Evolutionary conservation across 140 eudicot species (phyloP), one percentile per base, ranked within the genome.

Genomic region (Flaveria floridana): DNA sequence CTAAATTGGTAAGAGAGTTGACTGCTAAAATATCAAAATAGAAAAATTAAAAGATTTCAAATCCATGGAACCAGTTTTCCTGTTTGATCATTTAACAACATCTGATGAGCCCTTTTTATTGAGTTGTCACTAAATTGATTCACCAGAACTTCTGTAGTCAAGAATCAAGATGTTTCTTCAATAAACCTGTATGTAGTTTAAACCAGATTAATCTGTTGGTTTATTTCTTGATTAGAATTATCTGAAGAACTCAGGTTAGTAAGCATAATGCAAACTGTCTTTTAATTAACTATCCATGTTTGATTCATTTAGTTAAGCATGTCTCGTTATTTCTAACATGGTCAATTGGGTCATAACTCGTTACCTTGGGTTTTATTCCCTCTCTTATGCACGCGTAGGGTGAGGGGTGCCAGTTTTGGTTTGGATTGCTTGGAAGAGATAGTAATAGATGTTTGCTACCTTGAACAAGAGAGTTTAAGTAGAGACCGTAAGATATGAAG

Each of bases 1-100:
- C 96, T 48, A 93, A 93, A 65, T 75, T 93, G 69, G 99, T 90
- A 19, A 80, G 99, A 79, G 99, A 93, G 84, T 76, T 93, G 68
- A 88, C 99, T 51, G 99, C 99, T 18, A 93, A 85, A 79, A 90
- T 93, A 34, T 90, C 99, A 44, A 93, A 92, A 64, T 92, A 83
- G 84, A 20, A 86, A 14, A 56, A 26, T 56, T 14, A 41, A 66
- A 66, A 39, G 53, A 66, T 55, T 64, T 72, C 44, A 63, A 63
- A 78, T 23, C 7, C 72, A 44, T 76, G 75, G 47, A 21, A 76
- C 21, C 18, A 12, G 79, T 75, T 37, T 68, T 42, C 34, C 37
- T 76, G 73, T 52, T 78, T 70, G 37, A 50, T 78, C 21, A 13
- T 39, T 58, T 46, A 51, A 26, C 53, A 64, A 72, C 53, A 73